These are phyloP conservation scores for Boletus sensibilis DNA, from an alignment of 768 basidiomycete species.

Conservation along the genomic window DNA sequence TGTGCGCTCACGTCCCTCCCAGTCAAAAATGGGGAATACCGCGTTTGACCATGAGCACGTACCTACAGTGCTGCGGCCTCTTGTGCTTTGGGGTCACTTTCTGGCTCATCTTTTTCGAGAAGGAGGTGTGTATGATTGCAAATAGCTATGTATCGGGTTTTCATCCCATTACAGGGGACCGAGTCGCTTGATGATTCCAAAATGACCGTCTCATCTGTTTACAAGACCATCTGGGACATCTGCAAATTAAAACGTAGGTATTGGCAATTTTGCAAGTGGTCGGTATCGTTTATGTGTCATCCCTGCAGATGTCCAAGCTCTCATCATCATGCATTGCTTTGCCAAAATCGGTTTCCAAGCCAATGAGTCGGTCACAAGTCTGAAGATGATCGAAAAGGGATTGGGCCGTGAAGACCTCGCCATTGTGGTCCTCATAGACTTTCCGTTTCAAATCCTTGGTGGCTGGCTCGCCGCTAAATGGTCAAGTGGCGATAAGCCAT, in stretches of 20 bases:
- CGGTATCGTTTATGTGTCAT: not conserved
- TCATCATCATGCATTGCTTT: slow-evolving; percentile 83
- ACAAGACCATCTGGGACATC: slow-evolving; percentile 93
- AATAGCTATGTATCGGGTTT: not conserved
- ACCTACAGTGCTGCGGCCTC: slow-evolving; percentile 83
- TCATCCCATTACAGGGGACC: slow-evolving; percentile 54
- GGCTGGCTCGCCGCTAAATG: slow-evolving; percentile 94
- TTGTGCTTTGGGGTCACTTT: slow-evolving; percentile 82
- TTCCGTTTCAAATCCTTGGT: slow-evolving; percentile 94
- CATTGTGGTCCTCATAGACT: slow-evolving; percentile 93
- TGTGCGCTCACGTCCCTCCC: slow-evolving; percentile 8
- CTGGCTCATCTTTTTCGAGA: slow-evolving; percentile 86
- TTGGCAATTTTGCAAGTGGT: not conserved
- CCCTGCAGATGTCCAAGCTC: slow-evolving; percentile 78
- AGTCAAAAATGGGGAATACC: slow-evolving; percentile 79
- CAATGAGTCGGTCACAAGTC: slow-evolving; percentile 84
- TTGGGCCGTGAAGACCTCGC: slow-evolving; percentile 94
- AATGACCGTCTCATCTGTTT: slow-evolving; percentile 87
- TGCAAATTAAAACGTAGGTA: slow-evolving; percentile 82
- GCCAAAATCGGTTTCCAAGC: slow-evolving; percentile 95
- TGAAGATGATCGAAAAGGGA: slow-evolving; percentile 97
- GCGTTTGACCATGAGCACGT: slow-evolving; percentile 67
- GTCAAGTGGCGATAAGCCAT: slow-evolving; percentile 75
- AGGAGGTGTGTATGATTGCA: slow-evolving; percentile 59
- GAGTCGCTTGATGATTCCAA: slow-evolving; percentile 72